Base-by-base conservation (phyloP, 1,284 basidiomycete species). In the Cryptococcus sp. region DNA sequence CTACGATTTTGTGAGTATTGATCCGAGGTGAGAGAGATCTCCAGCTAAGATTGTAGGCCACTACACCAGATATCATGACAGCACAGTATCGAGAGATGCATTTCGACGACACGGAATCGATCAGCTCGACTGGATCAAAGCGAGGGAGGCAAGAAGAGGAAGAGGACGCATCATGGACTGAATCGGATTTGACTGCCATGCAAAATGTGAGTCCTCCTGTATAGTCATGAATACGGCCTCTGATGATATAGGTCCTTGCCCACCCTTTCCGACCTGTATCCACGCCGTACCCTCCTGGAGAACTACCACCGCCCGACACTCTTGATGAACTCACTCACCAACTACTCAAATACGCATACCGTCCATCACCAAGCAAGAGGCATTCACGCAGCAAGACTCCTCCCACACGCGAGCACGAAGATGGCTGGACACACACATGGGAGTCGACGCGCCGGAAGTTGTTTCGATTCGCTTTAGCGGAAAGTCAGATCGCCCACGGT, bases 301-400 rank as follows among this genome's bases (percentile, higher is more conserved):
- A 69, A 9, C 58, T 75, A 31, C 73, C 73, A 5, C 67, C 69
- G 1, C 55, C 67, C 1, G 46, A 61, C 7, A 59, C 69, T 5
- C 54, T 75, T 16, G 73, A 75, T 50, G 69, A 72, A 46, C 56
- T 75, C 4, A 65, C 72, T 2, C 60, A 60, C n/a, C 68, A 72
- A 52, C 63, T 72, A 32, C 39, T 71, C n/a, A 45, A 64, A 4
- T 55, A 57, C 25, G 57, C 57, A 2, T 52, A 56, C 43, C 23
- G 52, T 3, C 4, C 37, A 19, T 40, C 45, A 16, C 28, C 25
- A 9, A 16, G 14, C 16, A 41, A 45, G 14, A 43, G 41, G 48
- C 46, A 34, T 22, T 46, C 24, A 46, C 9, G 23, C 25, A 36
- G 25, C 41, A 37, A 28, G 42, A 36, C 44, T 24, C 34, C 39